A percentile compares a stretch with the other conserved stretches of the same genome.
Conservation (phyloP, 306 rosid genomes). For the Trifolium pratense region DNA sequence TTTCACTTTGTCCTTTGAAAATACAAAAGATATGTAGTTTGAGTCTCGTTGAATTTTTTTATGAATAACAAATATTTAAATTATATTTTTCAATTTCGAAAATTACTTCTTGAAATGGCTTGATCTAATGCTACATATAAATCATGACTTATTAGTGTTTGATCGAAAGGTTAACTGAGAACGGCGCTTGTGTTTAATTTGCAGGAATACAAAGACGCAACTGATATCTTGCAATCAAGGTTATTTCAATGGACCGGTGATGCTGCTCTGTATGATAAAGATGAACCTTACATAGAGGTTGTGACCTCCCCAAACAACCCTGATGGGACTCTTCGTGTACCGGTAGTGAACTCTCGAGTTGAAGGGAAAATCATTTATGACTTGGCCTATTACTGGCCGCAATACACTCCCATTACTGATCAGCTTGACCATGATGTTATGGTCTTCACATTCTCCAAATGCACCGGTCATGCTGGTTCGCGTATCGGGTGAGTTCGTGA, state of each 20-base stretch:
- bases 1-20: too few species aligned
- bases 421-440: slow-evolving; percentile 63
- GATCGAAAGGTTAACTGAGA: background rate
- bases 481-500: slow-evolving; percentile 68
- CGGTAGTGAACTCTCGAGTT: slow-evolving; percentile 45
- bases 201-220: slow-evolving; percentile 65
- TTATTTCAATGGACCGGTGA: slow-evolving; percentile 81
- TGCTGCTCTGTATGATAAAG: slow-evolving; percentile 54
- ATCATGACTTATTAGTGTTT: too few species aligned
- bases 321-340: slow-evolving; percentile 57
- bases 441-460: slow-evolving; percentile 86
- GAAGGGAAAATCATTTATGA: slow-evolving; percentile 64
- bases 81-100: too few species aligned
- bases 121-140: background rate
- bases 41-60: too few species aligned
- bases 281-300: slow-evolving; percentile 72
- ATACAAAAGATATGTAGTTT: too few species aligned
- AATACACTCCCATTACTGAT: slow-evolving; percentile 70
- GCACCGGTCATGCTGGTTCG: slow-evolving; percentile 93
- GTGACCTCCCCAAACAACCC: slow-evolving; percentile 84
- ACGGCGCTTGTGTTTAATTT: slow-evolving; percentile 1
- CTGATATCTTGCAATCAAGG: slow-evolving; percentile 51
- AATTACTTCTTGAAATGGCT: too few species aligned
- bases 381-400: slow-evolving; percentile 92
- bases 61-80: too few species aligned